Percentiles rank a stretch among this genome's conserved stretches.
Evolutionary conservation across 768 basidiomycete genomes (phyloP).

Genomic region (Leccinum subgranulosum): DNA sequence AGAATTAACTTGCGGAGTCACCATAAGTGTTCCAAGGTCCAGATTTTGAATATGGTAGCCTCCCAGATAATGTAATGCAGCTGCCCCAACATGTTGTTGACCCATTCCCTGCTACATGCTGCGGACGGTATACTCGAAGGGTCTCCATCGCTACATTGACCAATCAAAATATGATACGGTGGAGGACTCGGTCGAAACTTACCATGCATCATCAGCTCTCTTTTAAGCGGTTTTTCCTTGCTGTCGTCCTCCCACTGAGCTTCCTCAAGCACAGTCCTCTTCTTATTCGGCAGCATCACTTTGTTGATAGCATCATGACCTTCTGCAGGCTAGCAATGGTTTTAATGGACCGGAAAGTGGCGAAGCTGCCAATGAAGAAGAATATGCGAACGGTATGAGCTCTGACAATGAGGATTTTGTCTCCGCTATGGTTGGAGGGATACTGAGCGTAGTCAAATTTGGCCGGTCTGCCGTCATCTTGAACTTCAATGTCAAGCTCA

Average conservation of each 20-base stretch:
- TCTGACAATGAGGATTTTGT: conserved; percentile 43
- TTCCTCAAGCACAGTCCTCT: conserved; percentile 78
- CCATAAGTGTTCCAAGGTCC: conserved; percentile 83
- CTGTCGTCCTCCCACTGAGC: conserved; percentile 86
- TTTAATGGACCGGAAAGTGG: conserved; percentile 83
- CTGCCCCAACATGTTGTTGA: conserved; percentile 85
- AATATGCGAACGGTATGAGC: conserved; percentile 89
- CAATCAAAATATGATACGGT: neutral
- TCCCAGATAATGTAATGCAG: conserved; percentile 89
- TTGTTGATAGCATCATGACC: conserved; percentile 66
- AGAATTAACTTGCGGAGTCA: conserved; percentile 64
- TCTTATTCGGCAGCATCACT: conserved; percentile 79
- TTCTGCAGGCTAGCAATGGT: conserved; percentile 71
- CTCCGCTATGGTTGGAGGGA: no score
- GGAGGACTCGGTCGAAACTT: conserved; percentile 23
- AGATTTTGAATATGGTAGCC: conserved; percentile 94
- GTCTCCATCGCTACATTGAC: conserved; percentile 79
- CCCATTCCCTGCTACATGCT: conserved; percentile 87
- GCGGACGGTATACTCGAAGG: conserved; percentile 83
- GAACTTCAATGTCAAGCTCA: conserved; percentile 38
- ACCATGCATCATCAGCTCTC: conserved; percentile 89
- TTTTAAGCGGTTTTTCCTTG: conserved; percentile 80
- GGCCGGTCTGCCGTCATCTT: conserved; percentile 37
- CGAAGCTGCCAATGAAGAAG: conserved; percentile 79
- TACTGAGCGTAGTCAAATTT: no score